Conservation (phyloP, 768 basidiomycete genomes). For the Termitomyces sp. region DNA sequence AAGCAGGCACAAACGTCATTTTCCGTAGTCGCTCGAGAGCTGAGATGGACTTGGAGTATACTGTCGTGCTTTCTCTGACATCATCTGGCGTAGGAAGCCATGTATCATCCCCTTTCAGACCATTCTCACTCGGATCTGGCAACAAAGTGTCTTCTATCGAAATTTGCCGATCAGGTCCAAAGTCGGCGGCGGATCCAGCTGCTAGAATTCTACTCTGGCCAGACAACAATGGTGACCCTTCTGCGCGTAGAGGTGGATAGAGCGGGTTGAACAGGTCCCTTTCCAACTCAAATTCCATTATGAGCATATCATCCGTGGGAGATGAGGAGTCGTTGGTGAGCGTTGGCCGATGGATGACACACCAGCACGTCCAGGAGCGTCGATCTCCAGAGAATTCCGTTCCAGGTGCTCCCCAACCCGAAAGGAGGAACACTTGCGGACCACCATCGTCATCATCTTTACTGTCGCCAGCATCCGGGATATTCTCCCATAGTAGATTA, state of each 20-base stretch:
- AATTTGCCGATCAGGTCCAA: background rate
- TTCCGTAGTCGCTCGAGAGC: conserved; percentile 68
- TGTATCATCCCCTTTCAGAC: conserved; percentile 16
- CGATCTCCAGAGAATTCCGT: conserved; percentile 32
- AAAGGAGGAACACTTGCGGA: conserved; percentile 67
- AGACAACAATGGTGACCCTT: background rate
- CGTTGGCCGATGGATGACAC: conserved; percentile 56
- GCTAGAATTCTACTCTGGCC: background rate
- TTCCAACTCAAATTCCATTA: conserved; percentile 82
- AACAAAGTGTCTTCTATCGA: background rate
- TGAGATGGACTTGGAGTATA: conserved; percentile 61
- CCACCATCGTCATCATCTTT: conserved; percentile 40
- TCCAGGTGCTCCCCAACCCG: conserved; percentile 69
- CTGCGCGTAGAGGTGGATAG: conserved; percentile 39
- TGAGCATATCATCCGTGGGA: conserved; percentile 37
- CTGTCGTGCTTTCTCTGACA: conserved; percentile 71
- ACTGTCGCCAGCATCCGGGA: conserved; percentile 59
- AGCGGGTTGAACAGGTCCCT: conserved; percentile 67
- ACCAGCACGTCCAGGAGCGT: conserved; percentile 68
- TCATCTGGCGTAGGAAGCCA: conserved; percentile 53
- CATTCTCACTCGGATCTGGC: background rate
- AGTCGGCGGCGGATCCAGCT: background rate
- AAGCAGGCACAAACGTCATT: conserved; percentile 27
- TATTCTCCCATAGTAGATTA: conserved; percentile 67
- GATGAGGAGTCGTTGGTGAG: conserved; percentile 12